Evolutionary conservation across 495 filamentous ascomycete species (phyloP), one percentile per base, ranked within the genome.

Genomic region (Penicillium paradoxum): DNA sequence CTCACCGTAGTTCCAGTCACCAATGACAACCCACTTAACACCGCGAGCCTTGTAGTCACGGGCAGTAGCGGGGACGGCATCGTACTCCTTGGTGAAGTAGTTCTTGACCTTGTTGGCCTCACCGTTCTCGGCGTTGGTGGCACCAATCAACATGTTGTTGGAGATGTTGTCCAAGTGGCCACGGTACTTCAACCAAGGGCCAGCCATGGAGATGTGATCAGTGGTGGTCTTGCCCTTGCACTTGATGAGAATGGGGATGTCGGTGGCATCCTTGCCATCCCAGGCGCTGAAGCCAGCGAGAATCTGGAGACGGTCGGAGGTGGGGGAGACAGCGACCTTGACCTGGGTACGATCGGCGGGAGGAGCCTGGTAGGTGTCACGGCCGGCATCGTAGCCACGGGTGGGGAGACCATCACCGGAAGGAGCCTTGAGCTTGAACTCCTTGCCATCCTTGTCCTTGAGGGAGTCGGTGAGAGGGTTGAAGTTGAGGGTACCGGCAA

Each of bases 1-100:
- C 79, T 98, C 93, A 59, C 93, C 93, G 77, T 98, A 98, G 80
- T 98, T 98, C 91, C 92, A 97, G 83, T 97, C 93, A 77, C 93
- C 93, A 71, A 98, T 79, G 67, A 98, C 93, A 74, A 97, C 91
- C 93, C 93, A 98, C 74, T 86, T 82, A 70, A 97, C 82, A 50
- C 88, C 89, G 77, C 91, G 91, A 69, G 87, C 84, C 85, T 98
- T 98, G 83, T 97, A 97, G 79, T 96, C 91, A 78, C 95, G 89
- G 57, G 93, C 93, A 67, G 90, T 91, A 49, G 86, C 90, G 54
- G 93, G 93, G 53, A 98, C 95, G 54, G 91, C 86, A 63, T 84
- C 90, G 64, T 82, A 90, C 52, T 89, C 82, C 56, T 84, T 88
- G 55, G 80, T 96, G 60, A 87, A 86, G 70, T 79, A 70, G 82